Base-by-base conservation (phyloP, 495 filamentous ascomycete genomes). In the Penicillium lividum region DNA sequence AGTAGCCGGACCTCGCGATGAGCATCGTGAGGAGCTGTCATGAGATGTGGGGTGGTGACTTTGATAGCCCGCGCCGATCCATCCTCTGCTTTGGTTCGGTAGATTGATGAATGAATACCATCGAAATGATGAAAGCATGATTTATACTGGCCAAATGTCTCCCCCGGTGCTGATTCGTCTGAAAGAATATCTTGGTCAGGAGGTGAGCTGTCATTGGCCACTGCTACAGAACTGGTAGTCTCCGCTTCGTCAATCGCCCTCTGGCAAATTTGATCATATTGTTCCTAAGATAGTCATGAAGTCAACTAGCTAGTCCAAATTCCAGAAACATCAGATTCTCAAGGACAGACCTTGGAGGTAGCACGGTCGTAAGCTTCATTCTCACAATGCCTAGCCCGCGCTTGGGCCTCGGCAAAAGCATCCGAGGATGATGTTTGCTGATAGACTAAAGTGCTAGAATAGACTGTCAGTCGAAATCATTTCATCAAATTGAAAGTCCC, bases 101-200 rank as follows among this genome's bases (percentile, higher is more conserved):
- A 98, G 48, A 99, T 86, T 36, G 83, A 83, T 28, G 94, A 94
- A 66, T 91, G 93, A 7, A 94, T 75, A 27, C 95, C 94, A 56
- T 85, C 84, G 52, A 79, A 82, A 62, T 90, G 73, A 69, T 89
- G 87, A 27, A 83, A 77, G 66, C 90, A 95, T 46, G 85, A 78
- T 27, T 65, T 67, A 68, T 93, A 96, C 31, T 71, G 73, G 7
- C 94, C 94, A 63, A 97, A 87, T 8, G 68, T 67, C 50, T 84
- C 78, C n/a, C 82, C 65, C 6, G 16, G 29, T 10, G 45, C 7
- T 13, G 43, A 8, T 9, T 51, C 50, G 16, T 50, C 30, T 33
- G 59, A 60, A 8, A 31, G 29, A 9, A 61, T 54, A 52, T 68
- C 56, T 10, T 53, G 58, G 13, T 25, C 30, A 36, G 70, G 59